These are phyloP conservation scores for Pleurotus eryngii DNA, from an alignment of 768 basidiomycete species.

Conservation along the genomic window DNA sequence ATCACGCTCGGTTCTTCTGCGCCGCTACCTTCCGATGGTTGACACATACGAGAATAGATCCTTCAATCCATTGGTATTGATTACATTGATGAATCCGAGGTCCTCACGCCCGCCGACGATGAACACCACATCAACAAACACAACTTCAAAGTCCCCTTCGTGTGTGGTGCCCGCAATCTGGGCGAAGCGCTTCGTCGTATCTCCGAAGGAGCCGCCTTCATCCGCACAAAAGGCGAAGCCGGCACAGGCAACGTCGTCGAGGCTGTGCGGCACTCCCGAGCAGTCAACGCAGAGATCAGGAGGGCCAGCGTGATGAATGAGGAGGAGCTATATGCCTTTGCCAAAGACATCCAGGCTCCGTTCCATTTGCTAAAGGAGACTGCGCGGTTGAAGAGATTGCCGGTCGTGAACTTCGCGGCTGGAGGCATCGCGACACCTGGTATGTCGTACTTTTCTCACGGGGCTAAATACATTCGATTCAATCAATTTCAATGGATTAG, in stretches of 20 bases:
- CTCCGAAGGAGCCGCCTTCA: conserved; percentile 96
- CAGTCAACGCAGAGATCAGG: conserved; percentile 82
- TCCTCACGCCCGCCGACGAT: conserved; percentile 94
- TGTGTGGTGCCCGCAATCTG: conserved; percentile 92
- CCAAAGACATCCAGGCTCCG: conserved; percentile 90
- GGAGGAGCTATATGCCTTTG: conserved; percentile 90
- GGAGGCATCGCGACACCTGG: conserved; percentile 92
- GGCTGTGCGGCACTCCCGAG: conserved; percentile 89
- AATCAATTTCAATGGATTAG: conserved; percentile 31
- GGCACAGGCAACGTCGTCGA: conserved; percentile 90
- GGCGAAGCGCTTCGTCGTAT: conserved; percentile 96
- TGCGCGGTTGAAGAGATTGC: conserved; percentile 87
- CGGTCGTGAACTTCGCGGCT: conserved; percentile 96
- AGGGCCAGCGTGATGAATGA: conserved; percentile 86
- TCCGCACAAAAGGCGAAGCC: conserved; percentile 95
- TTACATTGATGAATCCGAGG: conserved; percentile 95
- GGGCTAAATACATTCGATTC: conserved; percentile 8
- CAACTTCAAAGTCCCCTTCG: conserved; percentile 91
- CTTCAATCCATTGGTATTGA: conserved; percentile 92
- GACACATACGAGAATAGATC: conserved; percentile 51
- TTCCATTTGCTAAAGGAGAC: conserved; percentile 96
- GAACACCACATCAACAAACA: conserved; percentile 98
- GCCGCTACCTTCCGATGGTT: background rate
- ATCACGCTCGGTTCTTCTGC: background rate
- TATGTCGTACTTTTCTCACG: conserved; percentile 25